Evolutionary conservation across 2,329 filamentous ascomycete species (phyloP), one percentile per base, ranked within the genome.

Genomic region (Fusarium nelsonii): DNA sequence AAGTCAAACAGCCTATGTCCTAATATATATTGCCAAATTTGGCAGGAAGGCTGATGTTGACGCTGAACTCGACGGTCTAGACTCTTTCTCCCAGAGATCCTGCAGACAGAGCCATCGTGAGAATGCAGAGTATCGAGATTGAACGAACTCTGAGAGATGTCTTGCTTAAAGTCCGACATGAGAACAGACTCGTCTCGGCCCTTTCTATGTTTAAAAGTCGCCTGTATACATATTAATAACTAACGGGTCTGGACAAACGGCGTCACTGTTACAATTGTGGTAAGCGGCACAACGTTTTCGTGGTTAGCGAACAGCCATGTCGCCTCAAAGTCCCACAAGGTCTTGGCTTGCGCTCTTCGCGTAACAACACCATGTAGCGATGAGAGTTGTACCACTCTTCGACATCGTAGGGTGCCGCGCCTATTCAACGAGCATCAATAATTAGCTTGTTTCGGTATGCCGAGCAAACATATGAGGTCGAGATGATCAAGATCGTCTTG

Each of bases 41-140:
- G 68, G 61, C 51, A 64, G 53, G 58, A 58, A 54, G 58, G 68
- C 63, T 71, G 68, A 65, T 73, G 58, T 65, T 50, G 58, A 54
- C 63, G 50, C 57, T 55, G 56, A 62, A 63, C 56, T 58, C 39
- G 37, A 71, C 39, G 72, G 66, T 72, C 72, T 67, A 69, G 72
- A 72, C 71, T 62, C 43, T 44, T 40, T 50, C 44, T 51, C 51
- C 50, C 37, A 44, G 51, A 34, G 41, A 48, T 50, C 49, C 48
- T 51, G 34, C n/a, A 48, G 39, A 44, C 58, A 49, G 48, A 54
- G 36, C 49, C 40, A 49, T 40, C 36, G 34, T 50, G 52, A 49
- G 66, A 44, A 69, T 54, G 57, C 43, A 54, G 51, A 59, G 57
- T 34, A 58, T 63, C 44, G 56, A 52, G 43, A 48, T 53, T 12